A percentile compares a stretch with the other conserved stretches of the same genome.
Conservation (phyloP, 306 rosid species). For the Ormosia semicastrata region DNA sequence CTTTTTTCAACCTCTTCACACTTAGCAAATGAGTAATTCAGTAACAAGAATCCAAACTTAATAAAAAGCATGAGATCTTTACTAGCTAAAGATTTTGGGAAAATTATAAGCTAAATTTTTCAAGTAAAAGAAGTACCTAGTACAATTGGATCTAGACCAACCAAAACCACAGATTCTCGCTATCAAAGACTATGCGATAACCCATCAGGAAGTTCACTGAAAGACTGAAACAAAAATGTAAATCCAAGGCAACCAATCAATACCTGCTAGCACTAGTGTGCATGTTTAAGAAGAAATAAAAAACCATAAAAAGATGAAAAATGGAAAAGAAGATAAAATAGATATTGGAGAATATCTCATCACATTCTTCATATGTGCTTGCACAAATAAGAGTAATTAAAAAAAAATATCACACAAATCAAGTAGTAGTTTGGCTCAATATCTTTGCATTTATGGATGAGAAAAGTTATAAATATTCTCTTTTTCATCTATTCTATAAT, state of each 20-base stretch:
- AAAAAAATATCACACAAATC: too few relatives aligned
- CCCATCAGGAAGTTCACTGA: conserved; percentile 46
- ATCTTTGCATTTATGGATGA: too few relatives aligned
- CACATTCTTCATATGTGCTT: too few relatives aligned
- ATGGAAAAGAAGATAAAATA: background rate
- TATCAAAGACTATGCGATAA: conserved; percentile 55
- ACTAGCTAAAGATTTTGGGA: background rate
- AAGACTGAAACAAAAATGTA: conserved; percentile 39
- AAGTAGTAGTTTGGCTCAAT: too few relatives aligned
- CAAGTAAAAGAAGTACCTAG: conserved; percentile 13
- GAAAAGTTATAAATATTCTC: too few relatives aligned
- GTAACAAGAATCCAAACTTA: background rate
- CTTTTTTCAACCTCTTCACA: too few relatives aligned
- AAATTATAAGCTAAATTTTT: background rate
- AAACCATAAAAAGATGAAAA: background rate
- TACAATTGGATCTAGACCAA: conserved; percentile 67
- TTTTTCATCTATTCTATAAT: too few relatives aligned
- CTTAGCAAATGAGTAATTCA: background rate
- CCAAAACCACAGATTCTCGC: conserved; percentile 58
- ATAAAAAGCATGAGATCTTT: background rate
- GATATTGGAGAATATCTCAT: too few relatives aligned
- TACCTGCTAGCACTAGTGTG: background rate
- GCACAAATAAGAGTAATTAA: too few relatives aligned
- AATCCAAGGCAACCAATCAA: conserved; percentile 5
- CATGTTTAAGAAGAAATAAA: background rate